phyloP scores from a whole-genome alignment of 208 protist species.

The Angomonas ambiguus region DNA sequence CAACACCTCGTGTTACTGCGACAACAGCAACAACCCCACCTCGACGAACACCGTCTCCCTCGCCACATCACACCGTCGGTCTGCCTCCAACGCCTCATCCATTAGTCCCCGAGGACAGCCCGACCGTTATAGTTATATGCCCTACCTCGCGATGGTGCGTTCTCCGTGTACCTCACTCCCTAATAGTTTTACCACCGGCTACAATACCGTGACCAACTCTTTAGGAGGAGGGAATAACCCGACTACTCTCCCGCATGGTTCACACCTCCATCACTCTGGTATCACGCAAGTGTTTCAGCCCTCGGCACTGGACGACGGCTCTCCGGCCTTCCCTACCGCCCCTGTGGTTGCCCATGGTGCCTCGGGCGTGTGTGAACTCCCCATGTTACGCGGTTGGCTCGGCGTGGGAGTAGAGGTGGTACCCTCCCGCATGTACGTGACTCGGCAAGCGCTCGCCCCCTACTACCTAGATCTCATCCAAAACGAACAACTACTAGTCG shows the following conservation, averaged over 20 bases:
- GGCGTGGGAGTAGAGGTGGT: slow-evolving; percentile 58
- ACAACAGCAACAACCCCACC: not conserved
- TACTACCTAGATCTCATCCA: slow-evolving; percentile 32
- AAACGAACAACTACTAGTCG: slow-evolving; percentile 11
- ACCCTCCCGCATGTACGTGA: slow-evolving; percentile 56
- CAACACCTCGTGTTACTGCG: too few relatives aligned
- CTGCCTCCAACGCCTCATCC: not conserved
- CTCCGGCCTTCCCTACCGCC: not conserved
- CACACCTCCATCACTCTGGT: too few relatives aligned
- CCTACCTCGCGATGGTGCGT: not conserved
- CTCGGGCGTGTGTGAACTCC: not conserved
- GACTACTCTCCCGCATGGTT: too few relatives aligned
- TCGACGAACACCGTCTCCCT: not conserved
- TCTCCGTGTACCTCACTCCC: not conserved
- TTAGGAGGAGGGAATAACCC: too few relatives aligned
- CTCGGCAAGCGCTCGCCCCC: slow-evolving; percentile 36
- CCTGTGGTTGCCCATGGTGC: too few relatives aligned
- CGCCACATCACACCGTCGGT: not conserved
- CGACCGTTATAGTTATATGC: slow-evolving; percentile 9
- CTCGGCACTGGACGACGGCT: not conserved
- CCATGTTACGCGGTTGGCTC: slow-evolving; percentile 28
- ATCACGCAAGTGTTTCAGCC: not conserved
- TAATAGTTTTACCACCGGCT: not conserved
- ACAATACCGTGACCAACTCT: too few relatives aligned
- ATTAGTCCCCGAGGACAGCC: not conserved